Evolutionary conservation across 2,329 filamentous ascomycete species (phyloP).

Genomic region (Penicillium brasilianum): DNA sequence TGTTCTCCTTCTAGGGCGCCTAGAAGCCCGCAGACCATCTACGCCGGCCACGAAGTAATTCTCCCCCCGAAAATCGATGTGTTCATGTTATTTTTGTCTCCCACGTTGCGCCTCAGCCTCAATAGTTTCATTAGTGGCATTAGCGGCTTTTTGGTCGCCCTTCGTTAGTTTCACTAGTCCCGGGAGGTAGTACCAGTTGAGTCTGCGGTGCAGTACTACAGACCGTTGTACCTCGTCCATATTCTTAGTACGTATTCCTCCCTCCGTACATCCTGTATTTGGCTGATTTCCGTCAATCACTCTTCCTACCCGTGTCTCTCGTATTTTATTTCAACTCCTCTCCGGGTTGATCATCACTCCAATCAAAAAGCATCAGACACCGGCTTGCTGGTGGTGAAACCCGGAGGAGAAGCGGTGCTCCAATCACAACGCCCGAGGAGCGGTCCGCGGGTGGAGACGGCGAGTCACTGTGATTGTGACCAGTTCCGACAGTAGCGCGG

Average conservation of each 20-base stretch:
- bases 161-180: constrained; percentile 5
- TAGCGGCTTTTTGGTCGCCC: background rate
- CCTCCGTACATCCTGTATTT: no score
- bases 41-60: constrained; percentile 6
- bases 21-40: constrained; percentile 10
- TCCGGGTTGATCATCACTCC: constrained; percentile 1
- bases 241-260: no score
- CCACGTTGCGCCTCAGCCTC: constrained; percentile 4
- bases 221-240: background rate
- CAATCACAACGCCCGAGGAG: constrained; percentile 15
- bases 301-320: background rate
- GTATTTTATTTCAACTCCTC: background rate
- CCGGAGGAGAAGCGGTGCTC: constrained; percentile 8
- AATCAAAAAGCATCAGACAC: constrained; percentile 5
- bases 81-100: constrained; percentile 5
- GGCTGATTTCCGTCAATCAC: no score
- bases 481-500: constrained; percentile 31
- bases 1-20: constrained; percentile 4
- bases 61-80: constrained; percentile 7
- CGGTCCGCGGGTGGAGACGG: constrained; percentile 11
- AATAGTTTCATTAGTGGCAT: constrained; percentile 5
- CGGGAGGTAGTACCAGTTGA: background rate
- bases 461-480: constrained; percentile 33
- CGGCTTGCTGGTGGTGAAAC: constrained; percentile 22
- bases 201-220: background rate